Conservation (phyloP, 768 basidiomycete species). For the Dendrothele bispora region DNA sequence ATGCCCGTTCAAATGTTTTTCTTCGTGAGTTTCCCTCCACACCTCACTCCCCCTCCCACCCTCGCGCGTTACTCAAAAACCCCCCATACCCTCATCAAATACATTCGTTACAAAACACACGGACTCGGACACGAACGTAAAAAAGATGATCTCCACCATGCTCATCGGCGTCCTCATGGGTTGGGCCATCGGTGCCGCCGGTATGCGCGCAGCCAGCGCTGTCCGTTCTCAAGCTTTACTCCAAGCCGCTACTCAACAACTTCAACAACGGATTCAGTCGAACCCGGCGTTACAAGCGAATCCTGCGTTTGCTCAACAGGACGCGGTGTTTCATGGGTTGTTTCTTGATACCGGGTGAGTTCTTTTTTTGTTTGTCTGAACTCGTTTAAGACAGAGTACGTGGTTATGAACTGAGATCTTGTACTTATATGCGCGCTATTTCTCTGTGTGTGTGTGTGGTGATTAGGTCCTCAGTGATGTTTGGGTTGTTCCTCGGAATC, state of each 20-base stretch:
- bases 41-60: too few relatives aligned
- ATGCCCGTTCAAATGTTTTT: slow-evolving; percentile 49
- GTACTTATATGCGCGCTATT: background rate
- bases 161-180: slow-evolving; percentile 47
- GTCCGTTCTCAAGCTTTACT: slow-evolving; percentile 35
- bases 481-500: slow-evolving; percentile 48
- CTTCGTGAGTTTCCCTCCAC: slow-evolving; percentile 36
- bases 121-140: too few relatives aligned
- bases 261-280: slow-evolving; percentile 30
- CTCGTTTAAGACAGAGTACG: too few relatives aligned
- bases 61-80: too few relatives aligned
- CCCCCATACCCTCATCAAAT: too few relatives aligned
- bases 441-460: background rate
- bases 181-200: slow-evolving; percentile 56
- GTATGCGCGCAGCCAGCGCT: slow-evolving; percentile 48
- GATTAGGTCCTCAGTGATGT: slow-evolving; percentile 40
- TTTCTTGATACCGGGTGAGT: slow-evolving; percentile 46
- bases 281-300: slow-evolving; percentile 32
- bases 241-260: slow-evolving; percentile 22
- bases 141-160: slow-evolving; percentile 40
- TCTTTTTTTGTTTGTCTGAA: too few relatives aligned
- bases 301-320: slow-evolving; percentile 35
- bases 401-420: too few relatives aligned
- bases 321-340: slow-evolving; percentile 45
- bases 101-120: too few relatives aligned